Percentiles rank a stretch among this genome's conserved stretches.
These are phyloP conservation scores for Platanthera zijinensis DNA, from an alignment of 106 monocot species.

Conservation along the genomic window DNA sequence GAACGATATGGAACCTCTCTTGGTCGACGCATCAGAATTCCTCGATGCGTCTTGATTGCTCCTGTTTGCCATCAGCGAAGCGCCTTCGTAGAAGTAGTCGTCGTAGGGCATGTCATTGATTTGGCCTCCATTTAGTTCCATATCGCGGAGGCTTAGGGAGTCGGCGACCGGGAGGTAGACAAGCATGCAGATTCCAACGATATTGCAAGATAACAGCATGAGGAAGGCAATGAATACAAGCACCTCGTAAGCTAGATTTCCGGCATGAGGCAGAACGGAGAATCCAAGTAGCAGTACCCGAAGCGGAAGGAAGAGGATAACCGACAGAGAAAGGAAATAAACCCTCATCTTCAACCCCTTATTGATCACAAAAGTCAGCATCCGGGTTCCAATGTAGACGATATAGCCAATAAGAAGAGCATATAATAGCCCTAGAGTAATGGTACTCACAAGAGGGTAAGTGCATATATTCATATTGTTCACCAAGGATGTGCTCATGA, in stretches of 20 bases:
- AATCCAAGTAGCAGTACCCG: slow-evolving; percentile 59
- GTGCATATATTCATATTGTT: slow-evolving; percentile 38
- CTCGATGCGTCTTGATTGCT: slow-evolving; percentile 27
- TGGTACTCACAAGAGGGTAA: slow-evolving; percentile 65
- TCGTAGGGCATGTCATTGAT: slow-evolving; percentile 49
- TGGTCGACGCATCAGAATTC: slow-evolving; percentile 53
- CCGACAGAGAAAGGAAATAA: slow-evolving; percentile 15
- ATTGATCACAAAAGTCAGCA: slow-evolving; percentile 40
- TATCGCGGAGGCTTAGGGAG: slow-evolving; percentile 37
- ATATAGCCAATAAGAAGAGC: slow-evolving; percentile 28
- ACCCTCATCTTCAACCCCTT: slow-evolving; percentile 23
- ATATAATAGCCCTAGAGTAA: slow-evolving; percentile 42
- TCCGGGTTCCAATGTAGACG: slow-evolving; percentile 16
- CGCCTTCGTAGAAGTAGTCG: slow-evolving; percentile 51
- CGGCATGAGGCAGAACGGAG: slow-evolving; percentile 45
- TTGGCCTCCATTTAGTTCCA: slow-evolving; percentile 18
- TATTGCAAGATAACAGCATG: slow-evolving; percentile 26
- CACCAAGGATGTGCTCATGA: slow-evolving; percentile 24
- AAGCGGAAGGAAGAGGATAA: slow-evolving; percentile 36
- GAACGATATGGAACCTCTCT: slow-evolving; percentile 66
- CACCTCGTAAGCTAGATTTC: slow-evolving; percentile 28
- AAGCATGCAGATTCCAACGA: slow-evolving; percentile 43
- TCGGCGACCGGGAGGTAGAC: slow-evolving; percentile 70
- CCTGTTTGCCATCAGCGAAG: slow-evolving; percentile 37
- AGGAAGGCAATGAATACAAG: slow-evolving; percentile 63